Evolutionary conservation across 192 early-diverging fungal genomes (phyloP).

Genomic region (Coemansia sp.): DNA sequence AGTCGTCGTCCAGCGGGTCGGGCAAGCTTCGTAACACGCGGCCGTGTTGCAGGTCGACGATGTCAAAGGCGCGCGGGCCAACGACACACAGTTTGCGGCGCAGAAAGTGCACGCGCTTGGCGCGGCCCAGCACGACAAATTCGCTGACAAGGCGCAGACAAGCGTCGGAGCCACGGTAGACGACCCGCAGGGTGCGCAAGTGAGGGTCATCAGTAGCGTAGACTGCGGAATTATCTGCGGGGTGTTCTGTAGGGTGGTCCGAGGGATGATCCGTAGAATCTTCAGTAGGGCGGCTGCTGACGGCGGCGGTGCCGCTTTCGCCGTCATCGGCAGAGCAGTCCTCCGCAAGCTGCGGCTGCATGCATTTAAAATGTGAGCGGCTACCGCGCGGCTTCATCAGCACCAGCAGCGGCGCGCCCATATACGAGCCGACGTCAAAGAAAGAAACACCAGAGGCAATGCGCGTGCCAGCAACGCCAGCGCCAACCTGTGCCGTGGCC

Average conservation of each 20-base stretch:
- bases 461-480: slow-evolving; percentile 25
- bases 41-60: slow-evolving; percentile 69
- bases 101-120: slow-evolving; percentile 74
- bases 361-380: slow-evolving; percentile 54
- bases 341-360: slow-evolving; percentile 31
- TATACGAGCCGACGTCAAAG: slow-evolving; percentile 46
- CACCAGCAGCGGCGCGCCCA: slow-evolving; percentile 40
- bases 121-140: slow-evolving; percentile 57
- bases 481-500: slow-evolving; percentile 20
- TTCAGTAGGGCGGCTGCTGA: not conserved
- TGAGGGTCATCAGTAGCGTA: not conserved
- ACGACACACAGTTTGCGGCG: slow-evolving; percentile 86
- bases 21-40: slow-evolving; percentile 36
- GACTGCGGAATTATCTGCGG: not conserved
- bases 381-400: slow-evolving; percentile 47
- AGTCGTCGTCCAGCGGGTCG: slow-evolving; percentile 48
- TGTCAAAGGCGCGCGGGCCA: slow-evolving; percentile 87
- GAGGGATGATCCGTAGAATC: slow-evolving; percentile 1
- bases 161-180: slow-evolving; percentile 29
- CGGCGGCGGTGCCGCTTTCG: slow-evolving; percentile 11
- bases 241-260: not conserved
- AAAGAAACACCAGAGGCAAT: slow-evolving; percentile 47
- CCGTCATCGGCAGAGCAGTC: slow-evolving; percentile 13
- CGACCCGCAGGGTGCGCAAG: slow-evolving; percentile 22
- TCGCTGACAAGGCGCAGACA: slow-evolving; percentile 41